Conservation (phyloP, 73 alveolate species). For the Paramecium caudatum region DNA sequence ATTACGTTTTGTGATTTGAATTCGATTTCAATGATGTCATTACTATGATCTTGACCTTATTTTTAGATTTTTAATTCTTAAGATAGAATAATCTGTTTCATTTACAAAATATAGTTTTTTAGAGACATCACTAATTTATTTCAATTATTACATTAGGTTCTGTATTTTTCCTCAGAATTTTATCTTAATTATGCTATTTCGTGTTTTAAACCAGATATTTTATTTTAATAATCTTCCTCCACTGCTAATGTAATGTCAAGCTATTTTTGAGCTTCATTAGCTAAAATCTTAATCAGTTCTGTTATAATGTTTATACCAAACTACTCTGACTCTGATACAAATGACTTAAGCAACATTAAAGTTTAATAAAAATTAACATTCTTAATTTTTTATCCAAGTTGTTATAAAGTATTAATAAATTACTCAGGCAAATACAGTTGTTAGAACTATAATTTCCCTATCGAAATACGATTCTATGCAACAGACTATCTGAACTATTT, state of each 20-base stretch:
- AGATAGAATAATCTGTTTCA: too few relatives aligned
- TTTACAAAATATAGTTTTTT: too few relatives aligned
- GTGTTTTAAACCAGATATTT: neutral
- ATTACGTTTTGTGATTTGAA: neutral
- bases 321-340: neutral
- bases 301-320: neutral
- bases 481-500: constrained; percentile 7
- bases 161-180: neutral
- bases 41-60: neutral
- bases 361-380: neutral
- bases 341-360: neutral
- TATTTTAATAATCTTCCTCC: neutral
- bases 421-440: neutral
- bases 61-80: neutral
- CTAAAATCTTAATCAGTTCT: neutral
- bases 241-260: too few relatives aligned
- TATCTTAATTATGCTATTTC: neutral
- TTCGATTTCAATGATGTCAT: neutral
- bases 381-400: neutral
- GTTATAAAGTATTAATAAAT: neutral
- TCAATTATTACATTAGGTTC: neutral
- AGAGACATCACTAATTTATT: neutral
- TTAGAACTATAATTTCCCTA: neutral
- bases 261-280: neutral
- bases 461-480: neutral